Evolutionary conservation across 345 rosid genomes (phyloP).

Genomic region (Gossypium stocksii): DNA sequence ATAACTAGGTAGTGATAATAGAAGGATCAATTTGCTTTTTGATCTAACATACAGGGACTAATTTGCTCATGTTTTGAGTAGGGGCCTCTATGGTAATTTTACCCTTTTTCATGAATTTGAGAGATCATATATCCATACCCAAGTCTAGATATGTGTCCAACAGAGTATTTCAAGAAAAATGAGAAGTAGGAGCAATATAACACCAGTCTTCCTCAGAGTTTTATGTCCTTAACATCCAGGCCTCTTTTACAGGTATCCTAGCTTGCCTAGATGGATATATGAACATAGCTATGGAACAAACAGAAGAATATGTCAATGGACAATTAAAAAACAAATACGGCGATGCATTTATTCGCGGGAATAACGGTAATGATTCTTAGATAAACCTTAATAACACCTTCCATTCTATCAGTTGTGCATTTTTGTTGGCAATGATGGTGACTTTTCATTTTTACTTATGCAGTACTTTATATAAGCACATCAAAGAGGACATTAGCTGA

Average conservation of each 20-base stretch:
- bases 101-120: neutral
- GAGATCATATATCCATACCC: neutral
- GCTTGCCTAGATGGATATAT: slow-evolving; percentile 92
- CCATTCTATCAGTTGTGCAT: slow-evolving; percentile 6
- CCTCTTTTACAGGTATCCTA: slow-evolving; percentile 50
- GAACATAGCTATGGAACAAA: slow-evolving; percentile 99
- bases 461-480: slow-evolving; percentile 95
- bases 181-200: neutral
- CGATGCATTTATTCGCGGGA: slow-evolving; percentile 94
- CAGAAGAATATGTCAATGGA: slow-evolving; percentile 89
- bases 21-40: too few relatives aligned
- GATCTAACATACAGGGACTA: too few relatives aligned
- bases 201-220: neutral
- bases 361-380: slow-evolving; percentile 47
- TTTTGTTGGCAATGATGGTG: slow-evolving; percentile 7
- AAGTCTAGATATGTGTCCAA: neutral
- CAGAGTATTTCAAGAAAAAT: neutral
- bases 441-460: slow-evolving; percentile 18
- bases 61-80: too few relatives aligned
- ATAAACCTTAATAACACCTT: neutral
- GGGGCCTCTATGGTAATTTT: too few relatives aligned
- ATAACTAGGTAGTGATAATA: too few relatives aligned
- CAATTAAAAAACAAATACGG: slow-evolving; percentile 93
- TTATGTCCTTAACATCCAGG: neutral
- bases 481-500: slow-evolving; percentile 75